phyloP scores from a whole-genome alignment of 768 basidiomycete genomes.

The Suillus placidus region DNA sequence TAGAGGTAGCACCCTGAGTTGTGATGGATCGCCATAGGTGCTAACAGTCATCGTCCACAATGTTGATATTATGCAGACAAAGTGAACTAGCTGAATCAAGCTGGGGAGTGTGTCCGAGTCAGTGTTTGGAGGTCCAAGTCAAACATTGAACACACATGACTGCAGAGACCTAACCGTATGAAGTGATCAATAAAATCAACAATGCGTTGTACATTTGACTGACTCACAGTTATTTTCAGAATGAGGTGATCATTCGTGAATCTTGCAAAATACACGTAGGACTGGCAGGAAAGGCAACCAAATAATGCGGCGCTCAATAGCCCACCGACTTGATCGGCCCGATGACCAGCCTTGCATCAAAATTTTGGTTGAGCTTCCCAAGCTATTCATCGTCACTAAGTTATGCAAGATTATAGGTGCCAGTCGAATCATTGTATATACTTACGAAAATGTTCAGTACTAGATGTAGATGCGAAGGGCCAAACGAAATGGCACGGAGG shows the following conservation, averaged over 20 bases:
- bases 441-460: no score
- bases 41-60: conserved; percentile 7
- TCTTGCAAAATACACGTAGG: conserved; percentile 15
- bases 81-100: neutral
- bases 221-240: conserved; percentile 6
- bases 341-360: neutral
- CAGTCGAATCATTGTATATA: no score
- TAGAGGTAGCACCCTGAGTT: neutral
- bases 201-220: no score
- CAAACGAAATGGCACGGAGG: no score
- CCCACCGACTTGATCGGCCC: conserved; percentile 18
- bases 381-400: neutral
- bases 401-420: no score
- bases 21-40: neutral
- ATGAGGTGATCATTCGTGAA: conserved; percentile 10
- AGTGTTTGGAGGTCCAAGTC: neutral
- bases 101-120: neutral
- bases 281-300: conserved; percentile 16
- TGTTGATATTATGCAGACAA: neutral
- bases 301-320: conserved; percentile 15
- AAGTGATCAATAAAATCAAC: neutral
- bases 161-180: neutral
- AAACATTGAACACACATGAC: neutral
- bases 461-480: no score
- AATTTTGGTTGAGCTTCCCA: neutral